Conservation (phyloP, 2,329 filamentous ascomycete species). For the Xylaria sp. region DNA sequence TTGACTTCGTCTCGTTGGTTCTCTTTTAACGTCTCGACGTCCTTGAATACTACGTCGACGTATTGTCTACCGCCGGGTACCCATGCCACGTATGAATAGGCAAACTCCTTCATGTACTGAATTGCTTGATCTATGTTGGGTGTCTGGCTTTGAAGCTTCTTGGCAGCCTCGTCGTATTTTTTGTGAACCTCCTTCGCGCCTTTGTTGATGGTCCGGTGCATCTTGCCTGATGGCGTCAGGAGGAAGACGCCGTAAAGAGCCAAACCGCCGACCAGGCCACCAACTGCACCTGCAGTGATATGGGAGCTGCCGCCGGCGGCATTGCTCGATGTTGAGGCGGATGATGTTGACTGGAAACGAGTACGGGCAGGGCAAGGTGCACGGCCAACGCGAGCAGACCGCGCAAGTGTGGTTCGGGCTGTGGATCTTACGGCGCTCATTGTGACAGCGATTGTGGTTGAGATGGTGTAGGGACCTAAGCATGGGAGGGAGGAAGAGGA, state of each 20-base stretch:
- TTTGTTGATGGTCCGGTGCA: constrained; percentile 52
- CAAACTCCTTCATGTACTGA: constrained; percentile 67
- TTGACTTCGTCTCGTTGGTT: constrained; percentile 75
- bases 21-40: constrained; percentile 69
- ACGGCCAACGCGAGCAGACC: constrained; percentile 25
- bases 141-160: constrained; percentile 65
- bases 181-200: constrained; percentile 60
- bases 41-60: constrained; percentile 72
- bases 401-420: constrained; percentile 15
- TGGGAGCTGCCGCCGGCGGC: constrained; percentile 39
- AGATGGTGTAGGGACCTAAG: too few species aligned
- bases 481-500: too few species aligned
- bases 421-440: constrained; percentile 26
- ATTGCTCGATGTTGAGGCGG: constrained; percentile 35
- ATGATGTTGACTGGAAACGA: constrained; percentile 50
- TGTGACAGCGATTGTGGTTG: not conserved
- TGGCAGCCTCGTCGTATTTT: constrained; percentile 64
- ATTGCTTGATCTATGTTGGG: constrained; percentile 72
- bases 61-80: constrained; percentile 73
- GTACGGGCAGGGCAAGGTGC: constrained; percentile 29
- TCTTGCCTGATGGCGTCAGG: constrained; percentile 51
- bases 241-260: constrained; percentile 52
- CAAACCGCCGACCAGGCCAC: constrained; percentile 51
- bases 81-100: constrained; percentile 72
- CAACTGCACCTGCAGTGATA: constrained; percentile 49